These are phyloP conservation scores for Coniochaeta pulveracea DNA, from an alignment of 2,329 filamentous ascomycete species.

Conservation along the genomic window DNA sequence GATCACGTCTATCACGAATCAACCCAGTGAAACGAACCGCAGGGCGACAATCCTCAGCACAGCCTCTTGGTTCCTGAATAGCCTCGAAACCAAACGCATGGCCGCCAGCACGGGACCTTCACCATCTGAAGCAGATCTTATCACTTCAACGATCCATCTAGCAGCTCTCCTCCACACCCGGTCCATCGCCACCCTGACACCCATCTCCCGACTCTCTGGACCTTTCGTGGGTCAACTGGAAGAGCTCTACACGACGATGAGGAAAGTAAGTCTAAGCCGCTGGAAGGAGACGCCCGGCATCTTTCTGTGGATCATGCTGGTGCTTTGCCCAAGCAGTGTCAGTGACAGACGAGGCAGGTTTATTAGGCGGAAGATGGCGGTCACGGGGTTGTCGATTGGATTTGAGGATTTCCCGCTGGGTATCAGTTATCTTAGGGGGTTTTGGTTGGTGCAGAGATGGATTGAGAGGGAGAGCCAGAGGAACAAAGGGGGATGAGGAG, in stretches of 20 bases:
- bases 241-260: constrained; percentile 14
- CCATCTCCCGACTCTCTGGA: constrained; percentile 15
- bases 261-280: constrained; percentile 12
- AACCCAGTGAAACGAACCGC: neutral
- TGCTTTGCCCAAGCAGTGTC: constrained; percentile 14
- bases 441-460: constrained; percentile 18
- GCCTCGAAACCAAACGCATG: neutral
- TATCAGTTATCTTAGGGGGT: constrained; percentile 14
- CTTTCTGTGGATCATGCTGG: constrained; percentile 19
- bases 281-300: constrained; percentile 20
- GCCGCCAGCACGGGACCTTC: neutral
- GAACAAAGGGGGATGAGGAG: too few relatives aligned
- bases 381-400: constrained; percentile 15
- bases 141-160: constrained; percentile 14
- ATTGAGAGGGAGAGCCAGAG: too few relatives aligned
- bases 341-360: constrained; percentile 15
- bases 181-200: constrained; percentile 13
- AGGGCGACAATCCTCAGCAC: neutral
- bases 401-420: constrained; percentile 16
- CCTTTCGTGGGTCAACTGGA: constrained; percentile 6
- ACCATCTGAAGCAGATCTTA: constrained; percentile 6
- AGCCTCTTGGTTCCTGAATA: constrained; percentile 2
- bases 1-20: constrained; percentile 1
- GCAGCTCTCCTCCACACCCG: constrained; percentile 15
- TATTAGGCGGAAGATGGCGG: constrained; percentile 17